Conservation (phyloP, 2,329 filamentous ascomycete species). For the Cytospora paraplurivora region DNA sequence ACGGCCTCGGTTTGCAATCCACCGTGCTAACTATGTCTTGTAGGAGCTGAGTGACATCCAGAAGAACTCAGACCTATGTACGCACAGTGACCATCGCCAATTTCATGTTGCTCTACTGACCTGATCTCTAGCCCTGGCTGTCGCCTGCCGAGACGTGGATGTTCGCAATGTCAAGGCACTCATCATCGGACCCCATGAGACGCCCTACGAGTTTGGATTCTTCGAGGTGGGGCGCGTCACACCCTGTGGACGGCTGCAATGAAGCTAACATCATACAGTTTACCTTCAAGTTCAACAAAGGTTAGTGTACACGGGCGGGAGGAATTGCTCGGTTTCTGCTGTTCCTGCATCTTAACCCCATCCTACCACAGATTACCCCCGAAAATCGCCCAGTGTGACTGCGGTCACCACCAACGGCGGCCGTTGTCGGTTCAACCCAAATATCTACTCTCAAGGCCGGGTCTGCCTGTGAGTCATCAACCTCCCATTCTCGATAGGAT, state of each 20-base stretch:
- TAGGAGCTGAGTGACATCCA: constrained; percentile 87
- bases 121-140: constrained; percentile 68
- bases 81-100: constrained; percentile 35
- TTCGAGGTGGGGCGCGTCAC: constrained; percentile 69
- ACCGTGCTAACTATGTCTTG: constrained; percentile 19
- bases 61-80: constrained; percentile 81
- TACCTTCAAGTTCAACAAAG: constrained; percentile 72
- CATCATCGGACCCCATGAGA: constrained; percentile 90
- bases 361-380: constrained; percentile 73
- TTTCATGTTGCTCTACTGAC: constrained; percentile 30
- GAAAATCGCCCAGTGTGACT: constrained; percentile 61
- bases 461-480: constrained; percentile 76
- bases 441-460: constrained; percentile 89
- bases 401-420: constrained; percentile 88
- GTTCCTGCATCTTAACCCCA: constrained; percentile 7
- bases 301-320: constrained; percentile 45
- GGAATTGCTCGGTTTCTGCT: background rate
- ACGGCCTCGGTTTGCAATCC: constrained; percentile 12
- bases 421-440: constrained; percentile 89
- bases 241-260: background rate
- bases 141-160: constrained; percentile 84
- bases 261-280: constrained; percentile 59
- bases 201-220: constrained; percentile 96
- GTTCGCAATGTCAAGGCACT: constrained; percentile 85
- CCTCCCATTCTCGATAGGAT: background rate